A percentile compares a stretch with the other conserved stretches of the same genome.
phyloP scores from a whole-genome alignment of 2,329 filamentous ascomycete genomes.

The Arthrobotrys megalospora region DNA sequence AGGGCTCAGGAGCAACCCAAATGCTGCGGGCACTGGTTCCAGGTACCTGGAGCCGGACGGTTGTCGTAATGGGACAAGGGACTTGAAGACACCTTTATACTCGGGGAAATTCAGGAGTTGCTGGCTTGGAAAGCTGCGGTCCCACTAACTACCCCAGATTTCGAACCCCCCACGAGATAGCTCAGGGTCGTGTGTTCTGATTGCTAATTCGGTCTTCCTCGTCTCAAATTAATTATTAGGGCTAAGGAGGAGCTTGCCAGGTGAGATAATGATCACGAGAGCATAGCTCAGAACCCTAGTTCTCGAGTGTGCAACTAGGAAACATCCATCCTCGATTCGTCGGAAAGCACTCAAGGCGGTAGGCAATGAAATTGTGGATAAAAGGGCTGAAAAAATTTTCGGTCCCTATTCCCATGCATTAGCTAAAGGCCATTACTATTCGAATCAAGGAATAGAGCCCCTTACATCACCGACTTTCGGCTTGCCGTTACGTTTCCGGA shows the following conservation, averaged over 20 bases:
- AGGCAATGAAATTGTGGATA: conserved; percentile 11
- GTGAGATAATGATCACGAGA: conserved; percentile 45
- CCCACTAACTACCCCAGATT: conserved; percentile 57
- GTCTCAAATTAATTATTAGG: conserved; percentile 31
- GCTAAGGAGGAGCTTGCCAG: conserved; percentile 22
- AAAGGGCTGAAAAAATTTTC: conserved; percentile 33
- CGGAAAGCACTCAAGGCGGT: conserved; percentile 19
- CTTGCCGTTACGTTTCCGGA: conserved; percentile 55
- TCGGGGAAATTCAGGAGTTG: conserved; percentile 5
- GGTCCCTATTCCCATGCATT: conserved; percentile 21
- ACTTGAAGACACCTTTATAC: conserved; percentile 53
- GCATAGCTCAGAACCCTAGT: conserved; percentile 29
- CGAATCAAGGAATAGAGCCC: conserved; percentile 40
- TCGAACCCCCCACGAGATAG: conserved; percentile 52
- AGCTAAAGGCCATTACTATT: conserved; percentile 32
- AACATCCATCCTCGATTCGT: conserved; percentile 37
- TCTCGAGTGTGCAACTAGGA: conserved; percentile 32
- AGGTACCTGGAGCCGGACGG: conserved; percentile 47
- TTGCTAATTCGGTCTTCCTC: conserved; percentile 40
- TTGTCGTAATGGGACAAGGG: conserved; percentile 41
- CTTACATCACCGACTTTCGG: conserved; percentile 57
- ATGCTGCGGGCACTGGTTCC: conserved; percentile 35
- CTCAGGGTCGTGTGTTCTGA: conserved; percentile 38
- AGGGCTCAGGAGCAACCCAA: conserved; percentile 23
- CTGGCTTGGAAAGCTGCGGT: conserved; percentile 15